Evolutionary conservation across 2,329 filamentous ascomycete species (phyloP), one percentile per base, ranked within the genome.

Genomic region (Aspergillus sp.): DNA sequence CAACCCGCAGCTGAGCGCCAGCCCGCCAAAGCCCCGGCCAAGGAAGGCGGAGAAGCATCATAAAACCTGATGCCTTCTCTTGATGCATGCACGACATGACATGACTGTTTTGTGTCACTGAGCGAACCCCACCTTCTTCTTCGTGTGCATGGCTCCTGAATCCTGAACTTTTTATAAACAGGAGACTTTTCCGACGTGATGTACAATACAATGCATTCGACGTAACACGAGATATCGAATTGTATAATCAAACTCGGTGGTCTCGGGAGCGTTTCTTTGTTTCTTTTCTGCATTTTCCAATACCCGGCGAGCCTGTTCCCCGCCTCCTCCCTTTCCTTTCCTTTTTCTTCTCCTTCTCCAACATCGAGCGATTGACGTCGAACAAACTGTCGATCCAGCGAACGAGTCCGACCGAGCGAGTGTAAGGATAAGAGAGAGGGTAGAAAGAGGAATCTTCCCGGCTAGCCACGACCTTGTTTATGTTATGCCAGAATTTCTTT

Each of bases 1-100:
- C 70, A 71, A 59, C 71, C 71, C 45, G 65, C 64, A 43, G 61
- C 65, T 52, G 68, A 71, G 55, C 67, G 66, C 51, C 65, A 66
- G 48, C 67, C 65, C 54, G 69, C 70, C 43, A 68, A 68, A 59
- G 67, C 69, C 44, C 67, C 68, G 48, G 65, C 64, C n/a, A 70
- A 69, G 61, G 61, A 63, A 49, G 64, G 62, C 47, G 64, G 64
- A 56, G 59, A 64, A 56, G 59, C 64, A 58, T 64, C 64, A 67
- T 68, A 68, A 64, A 65, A 57, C 57, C 57, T 61, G 57, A 19
- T 19, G 19, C 19, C 19, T 19, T 19, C 19, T 19, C 19, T 19
- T 2, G 19, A 19, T 19, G 19, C 19, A 19, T 19, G 19, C 19
- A 19, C 2, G 19, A 19, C 19, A 19, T 19, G 19, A 19, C 64